Evolutionary conservation across 2,329 filamentous ascomycete species (phyloP).

Genomic region (Clonostachys rhizophaga): DNA sequence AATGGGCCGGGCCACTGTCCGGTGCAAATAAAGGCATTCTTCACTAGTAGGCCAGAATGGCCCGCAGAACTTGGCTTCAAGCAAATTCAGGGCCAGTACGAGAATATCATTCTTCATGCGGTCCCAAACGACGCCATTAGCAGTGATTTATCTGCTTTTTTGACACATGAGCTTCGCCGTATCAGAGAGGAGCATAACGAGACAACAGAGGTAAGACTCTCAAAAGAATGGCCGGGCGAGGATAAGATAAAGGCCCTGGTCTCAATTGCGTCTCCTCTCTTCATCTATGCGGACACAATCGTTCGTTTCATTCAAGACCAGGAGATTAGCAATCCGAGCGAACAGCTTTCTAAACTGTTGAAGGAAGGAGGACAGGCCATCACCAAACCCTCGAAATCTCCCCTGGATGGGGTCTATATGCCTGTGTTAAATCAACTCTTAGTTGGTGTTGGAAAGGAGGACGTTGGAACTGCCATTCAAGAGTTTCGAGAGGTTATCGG

Average conservation of each 20-base stretch:
- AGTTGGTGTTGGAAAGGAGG: background rate
- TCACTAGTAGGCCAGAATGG: conserved; percentile 31
- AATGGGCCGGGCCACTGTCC: background rate
- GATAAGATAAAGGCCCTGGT: conserved; percentile 7
- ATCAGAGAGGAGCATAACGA: conserved; percentile 15
- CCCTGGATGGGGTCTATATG: conserved; percentile 9
- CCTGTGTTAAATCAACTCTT: conserved; percentile 7
- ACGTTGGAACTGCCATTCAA: background rate
- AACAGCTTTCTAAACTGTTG: conserved; percentile 13
- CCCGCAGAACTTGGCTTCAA: conserved; percentile 25
- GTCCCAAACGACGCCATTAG: conserved; percentile 16
- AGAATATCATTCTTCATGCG: conserved; percentile 25
- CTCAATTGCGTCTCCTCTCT: conserved; percentile 18
- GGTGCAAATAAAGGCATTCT: conserved; percentile 18
- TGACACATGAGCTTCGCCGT: conserved; percentile 16
- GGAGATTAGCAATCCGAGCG: conserved; percentile 5
- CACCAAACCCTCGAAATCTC: background rate
- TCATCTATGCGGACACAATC: conserved; percentile 21
- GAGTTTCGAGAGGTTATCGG: background rate
- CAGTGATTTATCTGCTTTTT: conserved; percentile 24
- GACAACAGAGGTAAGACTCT: conserved; percentile 1
- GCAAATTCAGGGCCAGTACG: conserved; percentile 16
- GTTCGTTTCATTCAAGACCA: conserved; percentile 7
- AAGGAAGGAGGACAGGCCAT: conserved; percentile 1
- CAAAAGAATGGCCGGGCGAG: conserved; percentile 4